phyloP scores from a whole-genome alignment of 2,329 filamentous ascomycete genomes.

The Coniochaeta ligniaria region DNA sequence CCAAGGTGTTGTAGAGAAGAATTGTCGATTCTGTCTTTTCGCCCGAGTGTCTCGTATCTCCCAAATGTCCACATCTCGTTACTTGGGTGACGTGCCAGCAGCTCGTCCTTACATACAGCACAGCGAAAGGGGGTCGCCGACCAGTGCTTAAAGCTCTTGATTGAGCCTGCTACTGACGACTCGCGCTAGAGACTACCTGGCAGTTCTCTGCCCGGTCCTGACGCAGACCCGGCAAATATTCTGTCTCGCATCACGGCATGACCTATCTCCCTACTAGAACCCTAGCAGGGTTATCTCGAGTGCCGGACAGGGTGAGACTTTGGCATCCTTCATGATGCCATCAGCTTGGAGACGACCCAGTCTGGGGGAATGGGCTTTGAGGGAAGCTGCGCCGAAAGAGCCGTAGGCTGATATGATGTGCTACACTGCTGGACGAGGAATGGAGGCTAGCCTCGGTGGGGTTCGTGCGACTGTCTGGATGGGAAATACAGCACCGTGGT shows the following conservation, averaged over 20 bases:
- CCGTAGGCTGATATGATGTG: conserved; percentile 39
- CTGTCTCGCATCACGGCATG: not conserved
- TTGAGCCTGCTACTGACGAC: not conserved
- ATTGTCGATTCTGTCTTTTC: not conserved
- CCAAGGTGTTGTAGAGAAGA: not conserved
- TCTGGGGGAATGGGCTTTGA: not conserved
- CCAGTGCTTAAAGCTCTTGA: not conserved
- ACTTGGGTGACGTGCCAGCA: not conserved
- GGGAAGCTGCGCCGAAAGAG: conserved; percentile 37
- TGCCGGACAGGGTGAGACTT: not conserved
- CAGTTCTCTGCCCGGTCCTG: not conserved
- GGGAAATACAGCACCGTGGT: conserved; percentile 1
- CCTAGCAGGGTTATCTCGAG: not conserved
- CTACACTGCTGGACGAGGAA: conserved; percentile 12
- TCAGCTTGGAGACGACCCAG: not conserved
- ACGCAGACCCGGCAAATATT: not conserved
- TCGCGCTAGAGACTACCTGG: not conserved
- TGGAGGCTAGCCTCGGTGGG: conserved; percentile 3
- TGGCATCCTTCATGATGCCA: not conserved
- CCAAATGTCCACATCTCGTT: not conserved
- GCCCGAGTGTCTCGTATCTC: not conserved
- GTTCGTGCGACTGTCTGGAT: not conserved
- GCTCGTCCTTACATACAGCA: not conserved
- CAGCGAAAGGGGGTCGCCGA: not conserved
- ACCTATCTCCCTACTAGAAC: not conserved